phyloP scores from a whole-genome alignment of 2,329 filamentous ascomycete species.

The Pseudogymnoascus sp. region DNA sequence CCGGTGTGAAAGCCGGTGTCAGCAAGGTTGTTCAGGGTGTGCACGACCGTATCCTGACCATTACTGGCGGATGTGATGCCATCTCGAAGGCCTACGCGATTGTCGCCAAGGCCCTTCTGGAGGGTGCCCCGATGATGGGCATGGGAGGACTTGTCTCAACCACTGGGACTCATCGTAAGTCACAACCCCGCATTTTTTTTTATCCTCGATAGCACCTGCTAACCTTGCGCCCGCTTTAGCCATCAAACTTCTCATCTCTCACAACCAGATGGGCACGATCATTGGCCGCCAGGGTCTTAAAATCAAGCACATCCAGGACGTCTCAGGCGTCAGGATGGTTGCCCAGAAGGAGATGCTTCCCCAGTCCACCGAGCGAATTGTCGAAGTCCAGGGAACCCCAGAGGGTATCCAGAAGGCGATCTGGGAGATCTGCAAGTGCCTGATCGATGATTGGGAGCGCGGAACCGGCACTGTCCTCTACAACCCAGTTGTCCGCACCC shows the following conservation, averaged over 20 bases:
- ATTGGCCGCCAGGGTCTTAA: slow-evolving; percentile 94
- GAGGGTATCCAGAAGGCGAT: slow-evolving; percentile 92
- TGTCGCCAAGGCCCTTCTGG: slow-evolving; percentile 82
- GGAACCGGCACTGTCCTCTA: slow-evolving; percentile 96
- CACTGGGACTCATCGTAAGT: slow-evolving; percentile 91
- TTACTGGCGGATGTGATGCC: slow-evolving; percentile 81
- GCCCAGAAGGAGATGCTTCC: slow-evolving; percentile 99
- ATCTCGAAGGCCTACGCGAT: slow-evolving; percentile 90
- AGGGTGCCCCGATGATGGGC: slow-evolving; percentile 88
- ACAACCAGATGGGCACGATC: slow-evolving; percentile 99
- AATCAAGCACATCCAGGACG: slow-evolving; percentile 99
- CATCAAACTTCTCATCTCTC: slow-evolving; percentile 94
- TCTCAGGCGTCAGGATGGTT: slow-evolving; percentile 95
- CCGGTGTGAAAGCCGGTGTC: slow-evolving; percentile 93
- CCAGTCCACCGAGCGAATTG: slow-evolving; percentile 95
- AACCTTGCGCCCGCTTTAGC: slow-evolving; percentile 44
- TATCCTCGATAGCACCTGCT: slow-evolving; percentile 13
- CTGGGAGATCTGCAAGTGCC: slow-evolving; percentile 98
- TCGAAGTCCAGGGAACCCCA: slow-evolving; percentile 90
- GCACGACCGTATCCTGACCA: slow-evolving; percentile 92
- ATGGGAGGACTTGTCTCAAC: slow-evolving; percentile 86
- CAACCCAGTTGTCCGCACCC: slow-evolving; percentile 88
- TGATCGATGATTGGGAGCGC: slow-evolving; percentile 95
- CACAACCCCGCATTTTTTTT: slow-evolving; percentile 12
- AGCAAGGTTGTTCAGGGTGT: slow-evolving; percentile 98